A percentile compares a stretch with the other conserved stretches of the same genome.
These are phyloP conservation scores for Pleomassaria siparia DNA, from an alignment of 2,329 filamentous ascomycete genomes.

Conservation along the genomic window DNA sequence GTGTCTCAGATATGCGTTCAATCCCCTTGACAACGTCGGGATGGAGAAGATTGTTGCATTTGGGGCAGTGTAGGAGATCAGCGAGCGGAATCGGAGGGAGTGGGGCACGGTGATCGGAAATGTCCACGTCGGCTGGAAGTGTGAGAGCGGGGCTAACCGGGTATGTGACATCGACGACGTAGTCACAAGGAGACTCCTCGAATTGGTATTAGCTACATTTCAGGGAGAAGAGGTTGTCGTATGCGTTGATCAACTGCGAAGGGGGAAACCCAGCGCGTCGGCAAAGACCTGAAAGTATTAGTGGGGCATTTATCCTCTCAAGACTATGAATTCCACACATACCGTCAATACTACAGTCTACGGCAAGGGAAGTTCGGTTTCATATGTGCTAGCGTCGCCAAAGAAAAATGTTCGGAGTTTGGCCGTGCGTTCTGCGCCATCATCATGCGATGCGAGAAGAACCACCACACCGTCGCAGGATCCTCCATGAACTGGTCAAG, in stretches of 20 bases:
- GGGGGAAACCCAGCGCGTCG: constrained; percentile 8
- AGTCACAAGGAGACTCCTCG: constrained; percentile 6
- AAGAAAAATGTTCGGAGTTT: constrained; percentile 20
- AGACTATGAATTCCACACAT: not conserved
- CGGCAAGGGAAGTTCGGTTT: constrained; percentile 15
- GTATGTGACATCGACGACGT: constrained; percentile 10
- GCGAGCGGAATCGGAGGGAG: constrained; percentile 7
- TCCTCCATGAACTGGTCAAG: constrained; percentile 9
- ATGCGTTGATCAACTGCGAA: constrained; percentile 8
- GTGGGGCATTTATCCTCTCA: not conserved
- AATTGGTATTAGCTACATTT: constrained; percentile 7
- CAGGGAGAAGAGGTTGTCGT: constrained; percentile 15
- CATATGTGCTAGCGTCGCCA: constrained; percentile 15
- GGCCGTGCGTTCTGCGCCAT: constrained; percentile 16
- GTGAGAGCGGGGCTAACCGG: constrained; percentile 12
- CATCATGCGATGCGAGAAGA: constrained; percentile 17
- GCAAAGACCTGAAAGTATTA: constrained; percentile 11
- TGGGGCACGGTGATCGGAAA: constrained; percentile 10
- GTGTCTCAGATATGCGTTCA: constrained; percentile 11
- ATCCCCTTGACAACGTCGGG: constrained; percentile 18
- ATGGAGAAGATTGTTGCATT: constrained; percentile 14
- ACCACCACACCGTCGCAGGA: constrained; percentile 19
- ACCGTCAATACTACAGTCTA: constrained; percentile 28
- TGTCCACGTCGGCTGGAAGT: constrained; percentile 9
- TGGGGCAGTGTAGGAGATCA: constrained; percentile 19